Conservation (phyloP, 306 rosid species). For the Acacia confusa region DNA sequence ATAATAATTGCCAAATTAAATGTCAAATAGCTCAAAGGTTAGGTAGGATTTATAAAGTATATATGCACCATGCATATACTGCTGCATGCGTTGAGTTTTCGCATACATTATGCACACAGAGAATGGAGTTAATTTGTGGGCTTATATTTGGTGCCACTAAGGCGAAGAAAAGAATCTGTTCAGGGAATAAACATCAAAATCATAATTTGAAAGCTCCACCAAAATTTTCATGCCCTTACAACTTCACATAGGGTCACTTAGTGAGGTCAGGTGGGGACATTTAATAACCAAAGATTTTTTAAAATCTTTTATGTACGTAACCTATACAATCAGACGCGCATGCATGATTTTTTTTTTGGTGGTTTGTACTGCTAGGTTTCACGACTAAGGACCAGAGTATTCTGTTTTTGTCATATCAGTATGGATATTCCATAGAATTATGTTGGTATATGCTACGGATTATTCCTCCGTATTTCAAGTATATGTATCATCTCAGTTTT, state of each 20-base stretch:
- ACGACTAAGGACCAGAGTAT: constrained; percentile 8
- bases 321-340: background rate
- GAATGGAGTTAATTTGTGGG: background rate
- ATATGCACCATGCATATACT: background rate
- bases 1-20: background rate
- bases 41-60: background rate
- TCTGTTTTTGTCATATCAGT: constrained; percentile 27
- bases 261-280: background rate
- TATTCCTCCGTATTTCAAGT: constrained; percentile 15
- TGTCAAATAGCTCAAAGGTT: background rate
- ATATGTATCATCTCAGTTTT: background rate
- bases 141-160: background rate
- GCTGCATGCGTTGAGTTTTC: background rate
- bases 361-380: constrained; percentile 2
- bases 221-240: background rate
- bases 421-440: constrained; percentile 28
- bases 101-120: background rate
- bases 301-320: background rate
- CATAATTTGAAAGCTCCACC: background rate
- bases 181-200: background rate
- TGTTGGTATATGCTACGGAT: constrained; percentile 35
- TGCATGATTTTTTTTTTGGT: background rate
- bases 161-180: background rate
- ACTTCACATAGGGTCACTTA: constrained; percentile 5
- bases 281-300: background rate